phyloP scores from a whole-genome alignment of 495 filamentous ascomycete genomes.

The Trichoderma reesei region DNA sequence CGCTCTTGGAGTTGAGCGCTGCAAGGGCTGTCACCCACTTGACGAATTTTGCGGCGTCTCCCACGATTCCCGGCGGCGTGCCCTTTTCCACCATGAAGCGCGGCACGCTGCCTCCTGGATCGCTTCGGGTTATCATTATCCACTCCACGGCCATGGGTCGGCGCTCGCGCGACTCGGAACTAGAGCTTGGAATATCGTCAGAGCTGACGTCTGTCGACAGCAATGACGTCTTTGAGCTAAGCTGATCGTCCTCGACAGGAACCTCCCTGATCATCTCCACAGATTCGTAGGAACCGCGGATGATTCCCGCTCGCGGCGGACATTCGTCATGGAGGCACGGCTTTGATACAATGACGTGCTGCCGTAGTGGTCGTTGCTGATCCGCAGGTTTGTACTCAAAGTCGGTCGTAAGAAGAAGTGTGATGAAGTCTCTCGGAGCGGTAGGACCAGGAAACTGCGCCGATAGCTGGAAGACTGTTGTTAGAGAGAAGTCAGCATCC shows the following conservation, averaged over 20 bases:
- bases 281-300: conserved; percentile 81
- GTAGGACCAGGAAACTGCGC: conserved; percentile 88
- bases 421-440: conserved; percentile 78
- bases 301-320: conserved; percentile 55
- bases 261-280: conserved; percentile 88
- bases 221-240: conserved; percentile 14
- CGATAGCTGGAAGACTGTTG: conserved; percentile 65
- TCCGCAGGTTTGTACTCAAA: conserved; percentile 14
- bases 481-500: not conserved
- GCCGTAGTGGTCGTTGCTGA: conserved; percentile 33
- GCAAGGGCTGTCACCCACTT: conserved; percentile 62
- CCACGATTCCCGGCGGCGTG: conserved; percentile 73
- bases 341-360: conserved; percentile 79
- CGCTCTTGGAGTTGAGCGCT: not conserved
- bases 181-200: conserved; percentile 16
- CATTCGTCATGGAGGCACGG: conserved; percentile 70
- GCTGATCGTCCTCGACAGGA: conserved; percentile 32
- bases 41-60: conserved; percentile 76
- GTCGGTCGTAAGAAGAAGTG: conserved; percentile 55
- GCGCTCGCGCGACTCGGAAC: conserved; percentile 40
- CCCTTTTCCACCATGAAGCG: conserved; percentile 91
- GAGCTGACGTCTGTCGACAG: conserved; percentile 26
- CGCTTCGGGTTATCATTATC: conserved; percentile 94
- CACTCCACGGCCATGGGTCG: conserved; percentile 60
- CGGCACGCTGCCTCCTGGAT: conserved; percentile 86